Percentiles rank a stretch among this genome's conserved stretches.
Conservation (phyloP, 805 yeast genomes). For the Yarrowia sp. region DNA sequence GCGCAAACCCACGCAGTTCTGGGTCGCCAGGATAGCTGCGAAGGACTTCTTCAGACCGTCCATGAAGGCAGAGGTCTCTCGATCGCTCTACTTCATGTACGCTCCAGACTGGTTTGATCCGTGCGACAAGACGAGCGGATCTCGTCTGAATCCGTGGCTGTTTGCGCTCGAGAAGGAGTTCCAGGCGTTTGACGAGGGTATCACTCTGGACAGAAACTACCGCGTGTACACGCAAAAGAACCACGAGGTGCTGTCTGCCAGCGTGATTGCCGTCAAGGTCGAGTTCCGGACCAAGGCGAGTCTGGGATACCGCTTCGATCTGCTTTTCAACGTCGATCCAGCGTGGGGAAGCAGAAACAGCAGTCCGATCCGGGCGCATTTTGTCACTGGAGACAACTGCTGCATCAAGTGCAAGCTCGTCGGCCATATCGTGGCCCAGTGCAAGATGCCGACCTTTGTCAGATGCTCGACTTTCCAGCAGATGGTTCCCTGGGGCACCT, state of each 20-base stretch:
- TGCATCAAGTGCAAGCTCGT: constrained; percentile 8
- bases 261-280: constrained; percentile 9
- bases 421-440: constrained; percentile 17
- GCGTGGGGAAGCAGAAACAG: constrained; percentile 4
- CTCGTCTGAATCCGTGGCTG: neutral
- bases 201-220: neutral
- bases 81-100: constrained; percentile 2
- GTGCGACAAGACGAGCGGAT: neutral
- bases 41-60: constrained; percentile 5
- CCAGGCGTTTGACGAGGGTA: neutral
- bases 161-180: constrained; percentile 9
- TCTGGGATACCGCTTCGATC: neutral
- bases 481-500: neutral
- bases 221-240: neutral
- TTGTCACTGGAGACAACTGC: constrained; percentile 13
- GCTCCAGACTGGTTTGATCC: constrained; percentile 17
- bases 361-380: neutral
- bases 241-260: neutral
- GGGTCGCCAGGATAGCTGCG: constrained; percentile 4
- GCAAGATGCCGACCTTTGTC: neutral
- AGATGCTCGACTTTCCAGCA: neutral
- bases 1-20: constrained; percentile 7
- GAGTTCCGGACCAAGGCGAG: neutral
- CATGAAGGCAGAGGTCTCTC: neutral
- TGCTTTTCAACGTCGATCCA: neutral